These are phyloP conservation scores for Syncephalastrum monosporum DNA, from an alignment of 371 early-diverging fungal genomes.

Conservation along the genomic window DNA sequence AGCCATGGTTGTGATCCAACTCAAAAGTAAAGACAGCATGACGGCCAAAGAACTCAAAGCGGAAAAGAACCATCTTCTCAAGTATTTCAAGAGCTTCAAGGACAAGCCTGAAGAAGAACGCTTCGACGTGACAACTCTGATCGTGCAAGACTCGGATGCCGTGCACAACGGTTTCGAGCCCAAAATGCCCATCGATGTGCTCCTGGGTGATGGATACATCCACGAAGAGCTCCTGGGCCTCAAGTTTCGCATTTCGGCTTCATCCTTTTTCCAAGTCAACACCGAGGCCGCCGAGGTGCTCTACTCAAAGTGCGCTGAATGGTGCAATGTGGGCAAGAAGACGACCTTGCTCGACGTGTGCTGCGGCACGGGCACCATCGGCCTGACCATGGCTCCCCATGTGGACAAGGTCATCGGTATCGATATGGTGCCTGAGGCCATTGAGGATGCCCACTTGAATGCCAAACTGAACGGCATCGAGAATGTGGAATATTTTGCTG, in stretches of 20 bases:
- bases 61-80: no score
- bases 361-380: constrained; percentile 86
- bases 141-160: constrained; percentile 51
- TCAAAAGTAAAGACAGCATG: no score
- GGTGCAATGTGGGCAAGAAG: constrained; percentile 34
- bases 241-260: constrained; percentile 69
- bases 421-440: constrained; percentile 65
- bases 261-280: constrained; percentile 80
- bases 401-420: constrained; percentile 71
- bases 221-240: constrained; percentile 58
- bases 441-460: constrained; percentile 70
- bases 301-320: constrained; percentile 44
- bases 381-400: constrained; percentile 65
- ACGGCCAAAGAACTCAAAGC: no score
- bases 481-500: constrained; percentile 20
- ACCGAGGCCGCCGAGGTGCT: constrained; percentile 65
- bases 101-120: constrained; percentile 15
- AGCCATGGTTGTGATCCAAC: no score
- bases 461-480: constrained; percentile 53
- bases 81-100: no score
- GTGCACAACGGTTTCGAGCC: constrained; percentile 51
- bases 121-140: constrained; percentile 39
- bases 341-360: constrained; percentile 68
- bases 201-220: constrained; percentile 54
- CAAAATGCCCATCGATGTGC: constrained; percentile 34